These are phyloP conservation scores for Sporobolomyces pararoseus DNA, from an alignment of 768 basidiomycete genomes.

Conservation along the genomic window DNA sequence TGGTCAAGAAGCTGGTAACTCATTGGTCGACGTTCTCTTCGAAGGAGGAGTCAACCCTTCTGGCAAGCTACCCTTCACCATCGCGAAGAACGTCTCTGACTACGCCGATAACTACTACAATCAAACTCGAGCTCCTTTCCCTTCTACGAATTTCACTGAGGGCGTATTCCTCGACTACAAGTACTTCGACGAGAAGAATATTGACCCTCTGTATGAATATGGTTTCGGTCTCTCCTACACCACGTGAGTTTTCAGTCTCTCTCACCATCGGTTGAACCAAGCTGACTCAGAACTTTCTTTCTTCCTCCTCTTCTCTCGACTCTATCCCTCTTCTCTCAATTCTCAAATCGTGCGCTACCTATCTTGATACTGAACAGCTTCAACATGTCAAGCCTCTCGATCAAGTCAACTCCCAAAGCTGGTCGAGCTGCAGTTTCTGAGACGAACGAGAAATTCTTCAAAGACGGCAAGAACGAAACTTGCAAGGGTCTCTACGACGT, in stretches of 20 bases:
- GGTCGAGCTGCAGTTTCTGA: slow-evolving; percentile 11
- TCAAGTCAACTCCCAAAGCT: neutral
- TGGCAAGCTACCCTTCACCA: slow-evolving; percentile 55
- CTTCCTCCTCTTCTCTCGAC: neutral
- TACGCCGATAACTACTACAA: slow-evolving; percentile 48
- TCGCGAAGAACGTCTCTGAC: slow-evolving; percentile 30
- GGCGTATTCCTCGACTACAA: slow-evolving; percentile 49
- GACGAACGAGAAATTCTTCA: slow-evolving; percentile 29
- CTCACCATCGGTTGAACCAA: too few relatives aligned
- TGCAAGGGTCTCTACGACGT: slow-evolving; percentile 18
- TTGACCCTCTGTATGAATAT: slow-evolving; percentile 44
- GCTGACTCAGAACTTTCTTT: neutral
- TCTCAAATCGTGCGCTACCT: neutral
- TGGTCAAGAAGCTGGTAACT: slow-evolving; percentile 59
- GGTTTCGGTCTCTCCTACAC: slow-evolving; percentile 47
- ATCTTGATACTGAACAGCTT: too few relatives aligned
- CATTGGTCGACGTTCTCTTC: slow-evolving; percentile 60
- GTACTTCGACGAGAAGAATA: slow-evolving; percentile 42
- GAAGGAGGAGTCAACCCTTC: slow-evolving; percentile 62
- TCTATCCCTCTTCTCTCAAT: neutral
- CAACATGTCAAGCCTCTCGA: slow-evolving; percentile 40
- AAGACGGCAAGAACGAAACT: slow-evolving; percentile 2
- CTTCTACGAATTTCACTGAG: slow-evolving; percentile 43
- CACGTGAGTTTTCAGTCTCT: neutral
- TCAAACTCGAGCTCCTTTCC: neutral